Conservation (phyloP, 1,284 basidiomycete species). For the Pseudozyma sp. region DNA sequence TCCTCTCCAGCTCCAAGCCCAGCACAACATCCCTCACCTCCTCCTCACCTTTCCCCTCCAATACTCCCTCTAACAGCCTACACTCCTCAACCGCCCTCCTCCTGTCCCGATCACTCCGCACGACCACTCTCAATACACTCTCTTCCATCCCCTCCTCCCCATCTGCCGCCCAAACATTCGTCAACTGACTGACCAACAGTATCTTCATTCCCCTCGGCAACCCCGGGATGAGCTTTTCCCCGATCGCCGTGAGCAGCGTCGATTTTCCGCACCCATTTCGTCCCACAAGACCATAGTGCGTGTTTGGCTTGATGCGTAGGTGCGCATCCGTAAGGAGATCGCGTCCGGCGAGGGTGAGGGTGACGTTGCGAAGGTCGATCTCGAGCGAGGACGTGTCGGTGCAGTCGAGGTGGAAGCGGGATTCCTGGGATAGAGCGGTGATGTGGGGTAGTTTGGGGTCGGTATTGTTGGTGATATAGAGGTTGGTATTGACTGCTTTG, state of each 20-base stretch:
- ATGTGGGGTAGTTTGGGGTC: constrained; percentile 50
- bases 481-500: constrained; percentile 5
- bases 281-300: constrained; percentile 74
- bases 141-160: constrained; percentile 19
- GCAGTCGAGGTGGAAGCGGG: constrained; percentile 72
- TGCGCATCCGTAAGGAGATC: constrained; percentile 74
- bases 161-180: constrained; percentile 30
- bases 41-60: constrained; percentile 61
- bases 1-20: constrained; percentile 59
- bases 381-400: constrained; percentile 70
- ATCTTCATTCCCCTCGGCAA: constrained; percentile 73
- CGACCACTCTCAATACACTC: constrained; percentile 68
- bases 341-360: constrained; percentile 71
- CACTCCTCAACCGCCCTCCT: constrained; percentile 58
- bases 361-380: constrained; percentile 73
- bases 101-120: constrained; percentile 68
- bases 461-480: constrained; percentile 23
- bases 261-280: constrained; percentile 75
- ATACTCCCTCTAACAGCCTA: constrained; percentile 60
- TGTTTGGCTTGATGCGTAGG: constrained; percentile 73
- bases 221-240: constrained; percentile 73
- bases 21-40: constrained; percentile 58
- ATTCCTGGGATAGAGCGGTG: constrained; percentile 69
- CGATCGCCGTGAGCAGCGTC: constrained; percentile 71
- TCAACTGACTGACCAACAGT: constrained; percentile 73